phyloP scores from a whole-genome alignment of 805 yeast species.

The Cyberlindnera maclurae region DNA sequence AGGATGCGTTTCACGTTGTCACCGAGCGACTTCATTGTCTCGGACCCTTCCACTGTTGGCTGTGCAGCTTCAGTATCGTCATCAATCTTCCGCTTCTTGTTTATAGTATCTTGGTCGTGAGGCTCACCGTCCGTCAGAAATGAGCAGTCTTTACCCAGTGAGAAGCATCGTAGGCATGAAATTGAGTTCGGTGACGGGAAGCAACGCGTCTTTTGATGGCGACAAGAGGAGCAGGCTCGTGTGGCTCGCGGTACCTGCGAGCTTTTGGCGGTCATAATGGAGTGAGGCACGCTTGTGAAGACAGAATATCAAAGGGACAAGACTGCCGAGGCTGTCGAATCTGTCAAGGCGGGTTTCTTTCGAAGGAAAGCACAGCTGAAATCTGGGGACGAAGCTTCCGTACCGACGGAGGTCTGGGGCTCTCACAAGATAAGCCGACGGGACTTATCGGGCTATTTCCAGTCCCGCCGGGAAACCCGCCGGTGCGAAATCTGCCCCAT shows the following conservation, averaged over 20 bases:
- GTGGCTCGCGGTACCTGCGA: conserved; percentile 31
- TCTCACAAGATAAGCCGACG: too few species aligned
- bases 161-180: conserved; percentile 52
- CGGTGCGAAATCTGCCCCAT: too few species aligned
- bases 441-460: too few species aligned
- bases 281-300: neutral
- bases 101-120: conserved; percentile 6
- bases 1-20: conserved; percentile 13
- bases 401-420: too few species aligned
- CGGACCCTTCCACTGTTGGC: conserved; percentile 11
- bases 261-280: neutral
- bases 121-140: conserved; percentile 15
- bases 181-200: conserved; percentile 39
- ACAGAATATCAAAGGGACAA: too few species aligned
- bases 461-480: too few species aligned
- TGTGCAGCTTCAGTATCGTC: conserved; percentile 9
- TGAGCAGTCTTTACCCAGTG: conserved; percentile 41
- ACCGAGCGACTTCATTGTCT: conserved; percentile 3
- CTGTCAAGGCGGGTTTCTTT: too few species aligned
- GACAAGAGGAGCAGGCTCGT: conserved; percentile 48
- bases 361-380: too few species aligned
- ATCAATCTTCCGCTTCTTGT: conserved; percentile 9
- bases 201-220: conserved; percentile 56
- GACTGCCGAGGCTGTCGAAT: too few species aligned
- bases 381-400: too few species aligned